Evolutionary conservation across 371 early-diverging fungal species (phyloP), one percentile per base, ranked within the genome.

Genomic region (Haplosporangium sp.): DNA sequence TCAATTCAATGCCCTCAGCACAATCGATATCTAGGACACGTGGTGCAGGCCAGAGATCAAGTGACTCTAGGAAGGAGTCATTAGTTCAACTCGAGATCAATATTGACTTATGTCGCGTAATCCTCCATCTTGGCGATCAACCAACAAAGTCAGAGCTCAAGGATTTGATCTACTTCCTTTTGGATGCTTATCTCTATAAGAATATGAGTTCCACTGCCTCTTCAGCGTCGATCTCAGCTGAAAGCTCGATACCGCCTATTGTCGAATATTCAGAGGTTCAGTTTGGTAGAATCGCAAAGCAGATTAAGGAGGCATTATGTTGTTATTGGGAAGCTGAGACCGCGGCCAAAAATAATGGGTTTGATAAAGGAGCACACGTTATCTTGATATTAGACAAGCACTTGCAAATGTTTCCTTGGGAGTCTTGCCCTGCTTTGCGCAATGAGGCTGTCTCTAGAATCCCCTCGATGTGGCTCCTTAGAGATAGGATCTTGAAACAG

Each of bases 321-420:
- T 37, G 53, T 37, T 86, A 72, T 61, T 82, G 74, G 83, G 2
- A 70, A 42, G 56, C 65, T 11, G 74, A 89, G 85, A 76, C 76
- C 75, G 65, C 69, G 52, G 60, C 76, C 44, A 48, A 85, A 61
- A 56, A 77, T 76, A 69, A 82, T 67, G 67, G 86, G 61, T 73
- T 69, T 71, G 65, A 71, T 65, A 52, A 69, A 11, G 78, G 69
- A 0, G 67, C 65, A 19, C 96, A 96, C 77, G 74, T 93, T 9
- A 90, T 98, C 42, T 76, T 98, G 52, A 90, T 96, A 4, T 85
- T 94, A 45, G 97, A 97, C 77, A 94, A 93, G 68, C 84, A 94
- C 69, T 77, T 92, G 0, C 95, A 96, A 67, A 84, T 83, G 64
- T 82, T 97, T 4, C 98, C 98, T 0, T 92, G 96, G 90, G 98